phyloP scores from a whole-genome alignment of 495 filamentous ascomycete genomes.

The Clohesyomyces aquaticus region DNA sequence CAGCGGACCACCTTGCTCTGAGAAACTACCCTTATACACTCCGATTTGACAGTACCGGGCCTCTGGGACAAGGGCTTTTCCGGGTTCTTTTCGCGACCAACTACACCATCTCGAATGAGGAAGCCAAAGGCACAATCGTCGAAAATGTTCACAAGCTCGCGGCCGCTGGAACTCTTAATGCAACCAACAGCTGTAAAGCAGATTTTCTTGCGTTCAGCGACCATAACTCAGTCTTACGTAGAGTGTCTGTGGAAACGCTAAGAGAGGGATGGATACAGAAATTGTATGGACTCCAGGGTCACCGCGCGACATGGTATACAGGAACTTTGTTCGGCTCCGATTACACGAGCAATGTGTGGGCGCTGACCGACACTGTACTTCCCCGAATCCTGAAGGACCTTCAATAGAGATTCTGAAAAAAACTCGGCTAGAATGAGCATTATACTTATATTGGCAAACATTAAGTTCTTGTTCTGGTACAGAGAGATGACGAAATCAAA shows the following conservation, averaged over 20 bases:
- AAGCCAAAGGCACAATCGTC: slow-evolving; percentile 5
- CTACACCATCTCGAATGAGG: slow-evolving; percentile 1
- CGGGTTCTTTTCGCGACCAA: slow-evolving; percentile 13
- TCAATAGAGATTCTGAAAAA: too few species aligned
- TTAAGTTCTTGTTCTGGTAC: too few species aligned
- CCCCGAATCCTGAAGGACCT: too few species aligned
- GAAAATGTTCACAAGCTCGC: slow-evolving; percentile 10
- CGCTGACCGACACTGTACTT: slow-evolving; percentile 22
- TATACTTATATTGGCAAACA: too few species aligned
- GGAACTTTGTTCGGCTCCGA: slow-evolving; percentile 6
- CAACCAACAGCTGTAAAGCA: background rate
- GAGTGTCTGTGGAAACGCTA: background rate
- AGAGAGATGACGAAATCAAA: too few species aligned
- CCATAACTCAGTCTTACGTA: slow-evolving; percentile 12
- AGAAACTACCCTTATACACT: slow-evolving; percentile 13
- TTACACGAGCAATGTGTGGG: slow-evolving; percentile 24
- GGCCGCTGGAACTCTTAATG: slow-evolving; percentile 9
- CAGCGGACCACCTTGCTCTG: slow-evolving; percentile 14
- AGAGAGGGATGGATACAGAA: slow-evolving; percentile 18
- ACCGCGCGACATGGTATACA: slow-evolving; percentile 22
- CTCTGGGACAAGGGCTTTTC: slow-evolving; percentile 1
- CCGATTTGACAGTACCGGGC: slow-evolving; percentile 15
- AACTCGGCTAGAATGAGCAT: too few species aligned
- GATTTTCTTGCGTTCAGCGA: slow-evolving; percentile 13
- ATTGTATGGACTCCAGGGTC: slow-evolving; percentile 24